Evolutionary conservation across 768 basidiomycete species (phyloP).

Genomic region (Myochromella boudieri): DNA sequence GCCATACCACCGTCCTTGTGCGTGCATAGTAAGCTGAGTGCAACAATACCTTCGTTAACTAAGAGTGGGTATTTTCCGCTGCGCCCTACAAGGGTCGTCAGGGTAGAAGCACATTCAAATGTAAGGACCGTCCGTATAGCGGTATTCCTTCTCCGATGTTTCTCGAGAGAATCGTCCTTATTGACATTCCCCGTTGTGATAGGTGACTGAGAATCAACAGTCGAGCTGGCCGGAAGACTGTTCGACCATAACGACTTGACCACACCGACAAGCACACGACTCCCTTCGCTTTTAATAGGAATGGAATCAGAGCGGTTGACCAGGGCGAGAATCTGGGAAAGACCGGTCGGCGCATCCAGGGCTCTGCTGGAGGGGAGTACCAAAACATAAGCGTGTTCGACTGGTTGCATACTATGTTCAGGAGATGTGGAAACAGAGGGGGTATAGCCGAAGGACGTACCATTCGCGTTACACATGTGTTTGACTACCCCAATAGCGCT

Average conservation of each 20-base stretch:
- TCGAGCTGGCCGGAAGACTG: constrained; percentile 31
- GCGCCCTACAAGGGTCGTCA: constrained; percentile 71
- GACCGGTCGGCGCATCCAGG: constrained; percentile 40
- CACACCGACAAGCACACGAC: constrained; percentile 84
- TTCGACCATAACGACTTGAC: constrained; percentile 75
- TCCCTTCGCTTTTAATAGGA: constrained; percentile 85
- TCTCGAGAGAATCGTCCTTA: constrained; percentile 35
- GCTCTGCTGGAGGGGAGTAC: constrained; percentile 41
- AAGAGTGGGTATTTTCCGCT: constrained; percentile 82
- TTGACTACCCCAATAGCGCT: constrained; percentile 87
- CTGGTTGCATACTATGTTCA: constrained; percentile 20
- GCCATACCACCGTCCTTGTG: constrained; percentile 63
- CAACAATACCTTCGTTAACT: constrained; percentile 87
- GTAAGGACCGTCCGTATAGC: constrained; percentile 55
- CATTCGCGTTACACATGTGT: constrained; percentile 76
- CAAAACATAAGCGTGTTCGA: constrained; percentile 49
- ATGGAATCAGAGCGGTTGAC: constrained; percentile 77
- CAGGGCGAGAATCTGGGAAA: constrained; percentile 73
- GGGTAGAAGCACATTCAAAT: constrained; percentile 53
- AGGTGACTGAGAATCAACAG: constrained; percentile 19
- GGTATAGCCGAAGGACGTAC: constrained; percentile 49
- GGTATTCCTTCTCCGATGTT: constrained; percentile 48
- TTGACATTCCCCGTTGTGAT: constrained; percentile 22
- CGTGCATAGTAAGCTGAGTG: constrained; percentile 74
- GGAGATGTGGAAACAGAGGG: not conserved